A percentile compares a stretch with the other conserved stretches of the same genome.
These are phyloP conservation scores for Xylaria sp. DNA, from an alignment of 2,329 filamentous ascomycete species.

Conservation along the genomic window DNA sequence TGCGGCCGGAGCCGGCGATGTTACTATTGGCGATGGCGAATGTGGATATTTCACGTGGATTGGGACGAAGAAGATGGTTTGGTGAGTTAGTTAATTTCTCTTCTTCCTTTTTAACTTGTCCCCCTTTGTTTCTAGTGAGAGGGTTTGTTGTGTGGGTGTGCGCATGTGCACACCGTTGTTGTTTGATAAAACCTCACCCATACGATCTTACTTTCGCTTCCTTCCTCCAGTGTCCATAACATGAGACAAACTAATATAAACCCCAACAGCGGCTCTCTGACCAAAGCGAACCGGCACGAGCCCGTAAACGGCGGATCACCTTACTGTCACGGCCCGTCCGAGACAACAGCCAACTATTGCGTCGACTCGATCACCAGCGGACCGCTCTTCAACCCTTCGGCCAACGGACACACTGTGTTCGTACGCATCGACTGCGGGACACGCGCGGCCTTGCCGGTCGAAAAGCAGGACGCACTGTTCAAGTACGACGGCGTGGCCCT, in stretches of 20 bases:
- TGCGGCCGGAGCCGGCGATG: not conserved
- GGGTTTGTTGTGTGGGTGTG: not conserved
- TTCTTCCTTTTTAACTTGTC: no score
- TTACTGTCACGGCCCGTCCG: conserved; percentile 6
- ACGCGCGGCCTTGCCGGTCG: conserved; percentile 12
- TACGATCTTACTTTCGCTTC: not conserved
- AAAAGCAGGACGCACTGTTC: conserved; percentile 18
- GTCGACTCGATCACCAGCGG: conserved; percentile 11
- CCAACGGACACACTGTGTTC: conserved; percentile 19
- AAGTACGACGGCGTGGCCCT: conserved; percentile 13
- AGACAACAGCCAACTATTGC: conserved; percentile 27
- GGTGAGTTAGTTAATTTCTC: conserved; percentile 7
- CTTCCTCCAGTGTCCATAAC: not conserved
- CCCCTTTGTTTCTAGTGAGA: not conserved
- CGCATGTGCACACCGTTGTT: not conserved
- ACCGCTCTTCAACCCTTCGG: not conserved
- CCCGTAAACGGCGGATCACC: not conserved
- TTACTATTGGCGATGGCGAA: conserved; percentile 19
- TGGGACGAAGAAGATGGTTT: conserved; percentile 24
- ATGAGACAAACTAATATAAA: not conserved
- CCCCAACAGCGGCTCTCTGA: conserved; percentile 25
- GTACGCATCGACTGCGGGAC: conserved; percentile 28
- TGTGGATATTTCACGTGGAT: conserved; percentile 35
- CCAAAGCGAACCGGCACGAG: conserved; percentile 17
- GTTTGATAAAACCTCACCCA: not conserved